Base-by-base conservation (phyloP, 495 filamentous ascomycete genomes). In the Neurospora tetrasperma region DNA sequence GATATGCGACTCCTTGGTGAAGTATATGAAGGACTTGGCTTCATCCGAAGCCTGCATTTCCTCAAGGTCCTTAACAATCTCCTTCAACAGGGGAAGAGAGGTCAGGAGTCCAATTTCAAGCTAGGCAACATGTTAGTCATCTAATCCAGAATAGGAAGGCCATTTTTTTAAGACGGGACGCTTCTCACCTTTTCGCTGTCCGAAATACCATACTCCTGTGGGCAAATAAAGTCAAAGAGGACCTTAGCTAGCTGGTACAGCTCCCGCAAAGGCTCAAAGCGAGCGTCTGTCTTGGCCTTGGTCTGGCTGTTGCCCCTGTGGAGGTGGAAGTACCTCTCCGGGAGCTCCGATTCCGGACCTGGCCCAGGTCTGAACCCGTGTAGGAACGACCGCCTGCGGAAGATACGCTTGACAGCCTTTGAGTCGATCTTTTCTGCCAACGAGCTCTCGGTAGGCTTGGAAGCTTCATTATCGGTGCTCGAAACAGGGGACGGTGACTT, bases 1-100 rank as follows among this genome's bases (percentile, higher is more conserved):
- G 76, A 99, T 98, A 76, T 99, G 96, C 6, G 92, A 96, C 84
- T 99, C 96, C 79, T 99, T 99, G 39, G 96, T 99, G 80, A 99
- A 99, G 83, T 99, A 99, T 84, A 98, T 90, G 84, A 98, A 98
- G 5, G 91, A 94, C 78, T 98, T 98, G 23, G 94, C 94, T 79
- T 94, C 92, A 69, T 93, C 88, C 0, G 92, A 94, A 5, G 96
- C 95, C 82, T 98, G 96, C 75, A 98, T 93, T 79, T 97, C 94
- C 83, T 99, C 96, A n/a, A 99, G 86, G 78, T 98, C 94, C 76
- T 91, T 89, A 10, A 99, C 96, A 78, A 99, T 97, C 82, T 98
- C 96, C 82, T 94, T 94, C 42, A 99, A 88, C 44, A 99, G 84
- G 8, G 96, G 96, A 11, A 99, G 86, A 9, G 93, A 95, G 4